Evolutionary conservation across 2,329 filamentous ascomycete species (phyloP), one percentile per base, ranked within the genome.

Genomic region (Cordyceps militaris): DNA sequence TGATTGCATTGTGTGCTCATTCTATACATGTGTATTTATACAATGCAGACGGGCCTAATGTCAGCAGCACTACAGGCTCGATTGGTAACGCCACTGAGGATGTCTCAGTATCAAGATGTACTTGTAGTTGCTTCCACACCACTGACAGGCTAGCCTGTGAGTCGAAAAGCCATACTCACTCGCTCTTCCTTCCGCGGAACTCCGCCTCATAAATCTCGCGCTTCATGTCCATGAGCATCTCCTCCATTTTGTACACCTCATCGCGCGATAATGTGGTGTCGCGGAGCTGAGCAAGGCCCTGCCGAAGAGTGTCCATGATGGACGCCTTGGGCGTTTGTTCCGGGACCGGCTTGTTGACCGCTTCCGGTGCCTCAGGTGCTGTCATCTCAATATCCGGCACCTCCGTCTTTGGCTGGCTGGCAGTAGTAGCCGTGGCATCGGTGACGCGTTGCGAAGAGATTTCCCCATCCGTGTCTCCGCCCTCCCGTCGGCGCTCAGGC

Each of bases 201-300:
- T 85, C 85, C 16, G 89, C 89, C 57, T 86, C 83, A 68, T 88
- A 88, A 53, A 92, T 78, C 69, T 88, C 84, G 61, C 82, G 79
- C 69, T 88, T 86, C 62, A 93, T 83, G 69, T 93, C 87, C 75
- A 92, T 89, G 67, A 94, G 78, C 64, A 90, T 74, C 67, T 92
- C 87, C 66, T 94, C 89, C 63, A 94, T 79, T 67, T 86, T 79
- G 59, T 85, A 79, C 55, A 91, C 82, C 60, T 89, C 84, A 11
- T 81, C 76, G 11, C 82, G 78, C 16, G 83, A 83, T 43, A 95
- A 71, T 16, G 80, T 76, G 23, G 84, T 76, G 28, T 73, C 74
- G 56, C 79, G 80, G 59, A 91, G 75, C 61, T 84, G 79, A 21
- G 77, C 75, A 24, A 94, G 70, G 0, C 71, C 71, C 34, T 63